phyloP scores from a whole-genome alignment of 495 filamentous ascomycete species.

The Terfezia boudieri region DNA sequence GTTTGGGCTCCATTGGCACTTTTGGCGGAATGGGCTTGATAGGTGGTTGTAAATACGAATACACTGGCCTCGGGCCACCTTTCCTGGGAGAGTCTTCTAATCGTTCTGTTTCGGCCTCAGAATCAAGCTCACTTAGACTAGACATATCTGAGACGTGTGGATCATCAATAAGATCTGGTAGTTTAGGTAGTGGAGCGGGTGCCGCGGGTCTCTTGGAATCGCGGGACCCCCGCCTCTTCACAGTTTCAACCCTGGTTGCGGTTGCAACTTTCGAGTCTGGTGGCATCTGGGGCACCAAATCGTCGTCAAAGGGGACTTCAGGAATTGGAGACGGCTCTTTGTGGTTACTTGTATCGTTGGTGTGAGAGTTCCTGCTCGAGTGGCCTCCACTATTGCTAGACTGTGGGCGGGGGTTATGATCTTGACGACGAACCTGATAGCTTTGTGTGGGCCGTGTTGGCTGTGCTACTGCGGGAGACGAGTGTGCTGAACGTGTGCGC shows the following conservation, averaged over 20 bases:
- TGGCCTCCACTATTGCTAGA: not conserved
- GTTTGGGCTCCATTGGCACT: slow-evolving; percentile 21
- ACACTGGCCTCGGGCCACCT: slow-evolving; percentile 10
- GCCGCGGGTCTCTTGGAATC: not conserved
- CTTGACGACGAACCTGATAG: not conserved
- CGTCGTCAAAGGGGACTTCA: not conserved
- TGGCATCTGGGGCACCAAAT: not conserved
- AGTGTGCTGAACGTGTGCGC: slow-evolving; percentile 3
- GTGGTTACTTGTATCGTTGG: not conserved
- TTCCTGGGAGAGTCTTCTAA: slow-evolving; percentile 63
- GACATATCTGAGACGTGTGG: slow-evolving; percentile 10
- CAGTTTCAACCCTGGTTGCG: not conserved
- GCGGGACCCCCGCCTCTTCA: not conserved
- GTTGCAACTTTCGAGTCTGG: not conserved
- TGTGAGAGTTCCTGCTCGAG: not conserved
- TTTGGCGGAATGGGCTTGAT: slow-evolving; percentile 18
- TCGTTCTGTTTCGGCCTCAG: slow-evolving; percentile 94
- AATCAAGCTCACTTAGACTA: slow-evolving; percentile 63
- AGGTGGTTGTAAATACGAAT: slow-evolving; percentile 9
- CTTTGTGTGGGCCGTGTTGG: slow-evolving; percentile 12
- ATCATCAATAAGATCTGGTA: not conserved
- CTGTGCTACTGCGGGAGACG: slow-evolving; percentile 10
- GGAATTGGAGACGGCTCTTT: not conserved
- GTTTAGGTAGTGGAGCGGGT: not conserved
- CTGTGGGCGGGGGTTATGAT: no score